Evolutionary conservation across 2,329 filamentous ascomycete species (phyloP), one percentile per base, ranked within the genome.

Genomic region (Onygenales sp.): DNA sequence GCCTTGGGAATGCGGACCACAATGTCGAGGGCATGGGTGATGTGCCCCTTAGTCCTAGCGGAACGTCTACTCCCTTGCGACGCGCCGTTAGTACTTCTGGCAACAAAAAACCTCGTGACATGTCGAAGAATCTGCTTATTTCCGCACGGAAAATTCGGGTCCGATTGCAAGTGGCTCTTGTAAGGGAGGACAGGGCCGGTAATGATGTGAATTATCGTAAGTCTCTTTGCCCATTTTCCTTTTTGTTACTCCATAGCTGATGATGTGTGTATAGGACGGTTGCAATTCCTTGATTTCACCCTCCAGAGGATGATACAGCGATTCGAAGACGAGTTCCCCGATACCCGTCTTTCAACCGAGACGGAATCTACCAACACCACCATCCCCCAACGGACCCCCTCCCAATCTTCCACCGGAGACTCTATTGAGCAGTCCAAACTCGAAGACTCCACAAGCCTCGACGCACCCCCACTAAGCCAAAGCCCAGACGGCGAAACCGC

Each of bases 271-370:
- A n/a, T 56, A 87, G 84, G 83, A 37, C 86, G 87, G 48, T 80
- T 97, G 17, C 76, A 86, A 43, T 95, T 95, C 79, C 80, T 98
- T 33, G 90, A 96, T 63, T 78, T 86, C 56, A 97, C 93, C 0
- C 77, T 98, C 8, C 80, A 90, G 63, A 85, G 86, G 59, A 96
- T 97, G 73, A 97, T 97, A 64, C 85, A 88, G 66, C 86, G 93
- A 32, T 98, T 97, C 66, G 93, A 97, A 68, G 87, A 95, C 66
- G 92, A 97, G 69, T 97, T 90, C 63, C 93, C 93, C 0, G 92
- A 97, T 65, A 94, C 88, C 0, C 83, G 88, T 37, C 75, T 82
- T 42, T 57, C 60, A 10, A 56, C 58, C 10, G 34, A 53, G 42
- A 46, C 57, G 9, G 61, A 62, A 14, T 65, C 69, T 31, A 63